phyloP scores from a whole-genome alignment of 2,329 filamentous ascomycete genomes.

The Aspergillus persii region DNA sequence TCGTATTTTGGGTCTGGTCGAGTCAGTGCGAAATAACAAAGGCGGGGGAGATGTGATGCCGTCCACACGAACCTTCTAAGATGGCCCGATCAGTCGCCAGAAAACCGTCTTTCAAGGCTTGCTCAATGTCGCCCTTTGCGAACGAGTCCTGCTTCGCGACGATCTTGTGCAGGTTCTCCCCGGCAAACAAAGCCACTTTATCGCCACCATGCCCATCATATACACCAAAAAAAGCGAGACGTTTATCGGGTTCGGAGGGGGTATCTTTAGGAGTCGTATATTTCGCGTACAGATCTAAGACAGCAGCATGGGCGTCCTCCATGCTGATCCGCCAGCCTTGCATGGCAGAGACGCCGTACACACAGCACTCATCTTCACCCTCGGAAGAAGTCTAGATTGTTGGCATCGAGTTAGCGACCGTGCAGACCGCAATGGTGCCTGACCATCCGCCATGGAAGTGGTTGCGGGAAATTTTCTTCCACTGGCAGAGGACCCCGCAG shows the following conservation, averaged over 20 bases:
- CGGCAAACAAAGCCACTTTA: conserved; percentile 90
- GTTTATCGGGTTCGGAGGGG: conserved; percentile 65
- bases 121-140: conserved; percentile 85
- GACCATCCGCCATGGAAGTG: conserved; percentile 5
- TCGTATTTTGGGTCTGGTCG: conserved; percentile 86
- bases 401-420: conserved; percentile 11
- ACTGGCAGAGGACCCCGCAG: conserved; percentile 16
- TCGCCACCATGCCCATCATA: conserved; percentile 98
- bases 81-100: conserved; percentile 94
- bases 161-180: conserved; percentile 90
- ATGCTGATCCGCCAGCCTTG: conserved; percentile 99
- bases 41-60: not conserved
- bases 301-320: conserved; percentile 90
- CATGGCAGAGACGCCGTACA: conserved; percentile 97
- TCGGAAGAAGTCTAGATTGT: conserved; percentile 71
- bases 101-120: conserved; percentile 96
- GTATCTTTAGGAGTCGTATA: conserved; percentile 50
- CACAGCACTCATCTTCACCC: conserved; percentile 87
- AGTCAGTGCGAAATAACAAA: conserved; percentile 14
- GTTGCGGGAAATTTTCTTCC: conserved; percentile 16
- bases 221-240: conserved; percentile 93
- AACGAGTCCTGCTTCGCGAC: conserved; percentile 93
- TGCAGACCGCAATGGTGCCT: conserved; percentile 5
- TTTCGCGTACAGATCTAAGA: conserved; percentile 78
- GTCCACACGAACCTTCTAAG: conserved; percentile 71